A percentile compares a stretch with the other conserved stretches of the same genome.
phyloP scores from a whole-genome alignment of 1,139 yeast genomes.

The Nakaseomyces delphensis region DNA sequence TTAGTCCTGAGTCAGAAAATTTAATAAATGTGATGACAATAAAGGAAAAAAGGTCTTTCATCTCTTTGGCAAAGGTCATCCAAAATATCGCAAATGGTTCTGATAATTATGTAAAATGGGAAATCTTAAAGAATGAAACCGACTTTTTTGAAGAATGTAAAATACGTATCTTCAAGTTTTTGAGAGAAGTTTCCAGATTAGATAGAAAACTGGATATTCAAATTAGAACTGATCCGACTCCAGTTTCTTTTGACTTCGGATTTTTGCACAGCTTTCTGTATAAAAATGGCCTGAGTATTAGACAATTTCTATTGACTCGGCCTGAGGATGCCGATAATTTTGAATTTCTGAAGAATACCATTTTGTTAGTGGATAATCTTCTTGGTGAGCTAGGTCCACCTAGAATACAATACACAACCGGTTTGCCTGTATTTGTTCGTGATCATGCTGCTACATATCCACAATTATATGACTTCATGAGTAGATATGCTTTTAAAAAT shows the following conservation, averaged over 20 bases:
- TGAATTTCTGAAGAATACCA: constrained; percentile 21
- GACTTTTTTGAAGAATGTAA: constrained; percentile 41
- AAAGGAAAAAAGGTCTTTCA: constrained; percentile 60
- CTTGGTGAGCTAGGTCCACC: constrained; percentile 39
- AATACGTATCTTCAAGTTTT: constrained; percentile 40
- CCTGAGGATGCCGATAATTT: constrained; percentile 22
- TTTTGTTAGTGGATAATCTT: constrained; percentile 29
- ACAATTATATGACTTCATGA: constrained; percentile 65
- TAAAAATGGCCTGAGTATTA: constrained; percentile 48
- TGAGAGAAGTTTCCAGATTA: constrained; percentile 33
- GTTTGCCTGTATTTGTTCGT: constrained; percentile 45
- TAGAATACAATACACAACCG: constrained; percentile 40
- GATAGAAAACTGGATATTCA: constrained; percentile 18
- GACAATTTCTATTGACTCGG: constrained; percentile 34
- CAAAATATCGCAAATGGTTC: constrained; percentile 87
- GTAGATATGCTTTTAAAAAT: constrained; percentile 50
- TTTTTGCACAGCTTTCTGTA: constrained; percentile 62
- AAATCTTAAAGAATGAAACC: constrained; percentile 38
- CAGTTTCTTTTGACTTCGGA: constrained; percentile 36
- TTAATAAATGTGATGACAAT: constrained; percentile 35
- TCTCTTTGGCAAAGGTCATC: constrained; percentile 74
- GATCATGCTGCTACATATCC: constrained; percentile 41
- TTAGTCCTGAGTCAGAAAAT: constrained; percentile 71
- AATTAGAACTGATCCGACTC: constrained; percentile 14
- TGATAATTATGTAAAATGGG: constrained; percentile 50